phyloP scores from a whole-genome alignment of 495 filamentous ascomycete genomes.

The Penicillium cosmopolitanum region DNA sequence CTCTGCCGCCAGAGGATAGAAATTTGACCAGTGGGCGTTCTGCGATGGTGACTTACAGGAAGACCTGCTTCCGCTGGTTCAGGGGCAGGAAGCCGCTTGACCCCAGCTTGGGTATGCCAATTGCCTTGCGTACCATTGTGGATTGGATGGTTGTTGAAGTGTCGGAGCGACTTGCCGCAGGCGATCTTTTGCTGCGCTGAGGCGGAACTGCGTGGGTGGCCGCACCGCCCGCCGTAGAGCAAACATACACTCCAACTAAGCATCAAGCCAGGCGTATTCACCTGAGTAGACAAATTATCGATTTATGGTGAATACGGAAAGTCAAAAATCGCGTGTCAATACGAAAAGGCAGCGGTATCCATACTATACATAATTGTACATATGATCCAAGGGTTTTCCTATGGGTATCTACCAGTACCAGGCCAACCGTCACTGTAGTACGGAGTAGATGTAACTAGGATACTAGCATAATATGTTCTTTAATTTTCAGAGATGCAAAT shows the following conservation, averaged over 20 bases:
- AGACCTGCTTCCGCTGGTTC: conserved; percentile 60
- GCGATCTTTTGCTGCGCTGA: conserved; percentile 37
- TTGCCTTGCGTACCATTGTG: conserved; percentile 43
- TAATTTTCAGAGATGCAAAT: conserved; percentile 5
- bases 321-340: too few species aligned
- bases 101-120: conserved; percentile 32
- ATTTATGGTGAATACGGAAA: not conserved
- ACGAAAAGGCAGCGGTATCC: too few species aligned
- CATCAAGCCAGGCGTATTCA: too few species aligned
- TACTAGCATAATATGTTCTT: not conserved
- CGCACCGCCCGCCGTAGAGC: conserved; percentile 41
- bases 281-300: not conserved
- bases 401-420: too few species aligned
- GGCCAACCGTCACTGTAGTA: too few species aligned
- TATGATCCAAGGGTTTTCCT: too few species aligned
- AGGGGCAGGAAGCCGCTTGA: conserved; percentile 20
- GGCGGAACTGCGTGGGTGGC: conserved; percentile 42
- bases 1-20: conserved; percentile 10
- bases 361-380: too few species aligned
- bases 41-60: conserved; percentile 57
- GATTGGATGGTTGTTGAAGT: conserved; percentile 12
- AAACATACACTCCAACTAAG: not conserved
- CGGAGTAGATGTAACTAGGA: too few species aligned
- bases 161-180: conserved; percentile 9
- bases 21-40: conserved; percentile 13